Conservation (phyloP, 2,329 filamentous ascomycete species). For the Zymoseptoria ardabiliae region DNA sequence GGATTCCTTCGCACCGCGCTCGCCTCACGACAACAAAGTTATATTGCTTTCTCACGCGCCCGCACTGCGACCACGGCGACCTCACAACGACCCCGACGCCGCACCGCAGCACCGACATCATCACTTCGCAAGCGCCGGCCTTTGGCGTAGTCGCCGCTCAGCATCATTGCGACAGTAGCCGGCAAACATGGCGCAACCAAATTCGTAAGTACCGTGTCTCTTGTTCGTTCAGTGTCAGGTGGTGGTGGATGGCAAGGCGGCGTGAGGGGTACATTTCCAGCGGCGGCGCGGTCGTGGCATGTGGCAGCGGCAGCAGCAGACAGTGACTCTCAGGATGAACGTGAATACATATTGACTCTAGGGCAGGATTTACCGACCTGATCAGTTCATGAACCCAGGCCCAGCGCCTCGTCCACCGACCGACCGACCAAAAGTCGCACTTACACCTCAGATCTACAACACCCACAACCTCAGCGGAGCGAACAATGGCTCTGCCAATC, state of each 20-base stretch:
- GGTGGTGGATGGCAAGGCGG: background rate
- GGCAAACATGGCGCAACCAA: background rate
- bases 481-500: constrained; percentile 27
- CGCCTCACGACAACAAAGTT: background rate
- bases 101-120: background rate
- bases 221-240: background rate
- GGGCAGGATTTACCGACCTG: constrained; percentile 51
- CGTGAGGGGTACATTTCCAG: background rate
- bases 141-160: background rate
- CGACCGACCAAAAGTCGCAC: constrained; percentile 66
- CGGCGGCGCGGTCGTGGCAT: background rate
- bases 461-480: constrained; percentile 44
- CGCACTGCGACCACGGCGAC: background rate
- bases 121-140: background rate
- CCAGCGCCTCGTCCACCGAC: constrained; percentile 85
- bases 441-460: constrained; percentile 66
- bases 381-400: constrained; percentile 91
- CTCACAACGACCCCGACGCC: background rate
- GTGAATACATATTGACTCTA: constrained; percentile 2
- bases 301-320: background rate
- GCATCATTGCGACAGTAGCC: background rate
- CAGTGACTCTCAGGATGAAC: background rate
- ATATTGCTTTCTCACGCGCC: background rate
- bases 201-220: background rate
- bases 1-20: background rate